Evolutionary conservation across 805 yeast species (phyloP).

Genomic region (Metschnikowia reukaufii): DNA sequence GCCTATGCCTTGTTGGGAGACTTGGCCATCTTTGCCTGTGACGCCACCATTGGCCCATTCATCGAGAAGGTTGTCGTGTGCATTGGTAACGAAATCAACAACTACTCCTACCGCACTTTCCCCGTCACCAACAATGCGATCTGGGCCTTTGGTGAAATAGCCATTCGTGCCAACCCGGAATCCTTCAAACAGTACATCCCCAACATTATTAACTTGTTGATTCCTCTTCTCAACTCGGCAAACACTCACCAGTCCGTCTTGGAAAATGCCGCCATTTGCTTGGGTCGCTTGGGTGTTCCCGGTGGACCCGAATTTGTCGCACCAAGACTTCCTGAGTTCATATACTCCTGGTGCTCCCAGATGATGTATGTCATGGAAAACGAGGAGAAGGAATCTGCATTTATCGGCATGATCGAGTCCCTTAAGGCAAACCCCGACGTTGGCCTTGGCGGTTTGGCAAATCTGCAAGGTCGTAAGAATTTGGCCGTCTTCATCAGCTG

Average conservation of each 20-base stretch:
- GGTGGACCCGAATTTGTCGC: slow-evolving; percentile 55
- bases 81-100: slow-evolving; percentile 66
- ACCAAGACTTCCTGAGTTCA: slow-evolving; percentile 56
- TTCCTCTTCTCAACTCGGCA: slow-evolving; percentile 56
- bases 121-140: slow-evolving; percentile 85
- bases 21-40: slow-evolving; percentile 61
- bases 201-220: slow-evolving; percentile 54
- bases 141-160: slow-evolving; percentile 91
- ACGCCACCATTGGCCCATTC: slow-evolving; percentile 46
- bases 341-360: slow-evolving; percentile 68
- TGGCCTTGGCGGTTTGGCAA: slow-evolving; percentile 51
- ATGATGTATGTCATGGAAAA: slow-evolving; percentile 71
- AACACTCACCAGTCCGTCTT: slow-evolving; percentile 63
- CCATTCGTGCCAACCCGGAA: slow-evolving; percentile 52
- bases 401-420: slow-evolving; percentile 76
- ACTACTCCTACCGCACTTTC: slow-evolving; percentile 47
- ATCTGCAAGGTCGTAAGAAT: slow-evolving; percentile 45
- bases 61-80: slow-evolving; percentile 57
- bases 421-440: slow-evolving; percentile 62
- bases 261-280: slow-evolving; percentile 86
- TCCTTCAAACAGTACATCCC: slow-evolving; percentile 52
- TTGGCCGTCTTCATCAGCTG: slow-evolving; percentile 58
- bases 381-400: slow-evolving; percentile 86
- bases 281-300: slow-evolving; percentile 72
- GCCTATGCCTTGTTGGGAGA: slow-evolving; percentile 92